A percentile compares a stretch with the other conserved stretches of the same genome.
phyloP scores from a whole-genome alignment of 179 eudicot species.

The Dionaea muscipula region DNA sequence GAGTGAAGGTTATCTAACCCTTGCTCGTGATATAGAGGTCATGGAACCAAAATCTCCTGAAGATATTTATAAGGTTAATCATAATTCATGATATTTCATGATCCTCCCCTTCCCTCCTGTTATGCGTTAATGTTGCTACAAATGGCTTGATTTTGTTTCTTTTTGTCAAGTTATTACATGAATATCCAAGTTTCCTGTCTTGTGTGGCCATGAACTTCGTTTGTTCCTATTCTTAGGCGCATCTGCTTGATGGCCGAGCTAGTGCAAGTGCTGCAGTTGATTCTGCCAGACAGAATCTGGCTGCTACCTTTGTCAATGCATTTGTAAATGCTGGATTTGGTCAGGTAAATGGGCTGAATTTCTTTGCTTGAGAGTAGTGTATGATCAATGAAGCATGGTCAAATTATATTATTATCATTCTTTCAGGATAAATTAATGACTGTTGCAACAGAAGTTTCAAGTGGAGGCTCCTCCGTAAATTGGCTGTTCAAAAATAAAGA shows the following conservation, averaged over 20 bases:
- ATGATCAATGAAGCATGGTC: constrained; percentile 3
- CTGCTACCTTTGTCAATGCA: constrained; percentile 97
- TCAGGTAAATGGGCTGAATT: constrained; percentile 35
- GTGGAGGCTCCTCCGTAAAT: constrained; percentile 61
- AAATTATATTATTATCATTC: background rate
- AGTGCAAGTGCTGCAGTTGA: constrained; percentile 80
- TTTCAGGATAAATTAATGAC: constrained; percentile 78
- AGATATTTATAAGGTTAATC: constrained; percentile 75
- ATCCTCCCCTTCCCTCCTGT: no score
- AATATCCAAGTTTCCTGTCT: no score
- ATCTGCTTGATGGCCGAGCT: constrained; percentile 92
- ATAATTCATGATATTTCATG: background rate
- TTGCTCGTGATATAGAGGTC: constrained; percentile 98
- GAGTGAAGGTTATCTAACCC: constrained; percentile 91
- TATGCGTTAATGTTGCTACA: no score
- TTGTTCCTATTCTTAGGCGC: constrained; percentile 38
- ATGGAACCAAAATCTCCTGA: constrained; percentile 97
- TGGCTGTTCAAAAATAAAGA: constrained; percentile 97
- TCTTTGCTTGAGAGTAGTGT: constrained; percentile 1
- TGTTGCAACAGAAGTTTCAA: constrained; percentile 52
- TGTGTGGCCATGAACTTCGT: no score
- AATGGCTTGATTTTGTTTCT: no score
- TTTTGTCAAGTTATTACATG: no score
- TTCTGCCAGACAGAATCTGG: constrained; percentile 92
- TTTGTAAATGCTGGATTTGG: constrained; percentile 98